Evolutionary conservation across 164 flowering plant genomes (phyloP), one percentile per base, ranked within the genome.

Genomic region (Stephania japonica): DNA sequence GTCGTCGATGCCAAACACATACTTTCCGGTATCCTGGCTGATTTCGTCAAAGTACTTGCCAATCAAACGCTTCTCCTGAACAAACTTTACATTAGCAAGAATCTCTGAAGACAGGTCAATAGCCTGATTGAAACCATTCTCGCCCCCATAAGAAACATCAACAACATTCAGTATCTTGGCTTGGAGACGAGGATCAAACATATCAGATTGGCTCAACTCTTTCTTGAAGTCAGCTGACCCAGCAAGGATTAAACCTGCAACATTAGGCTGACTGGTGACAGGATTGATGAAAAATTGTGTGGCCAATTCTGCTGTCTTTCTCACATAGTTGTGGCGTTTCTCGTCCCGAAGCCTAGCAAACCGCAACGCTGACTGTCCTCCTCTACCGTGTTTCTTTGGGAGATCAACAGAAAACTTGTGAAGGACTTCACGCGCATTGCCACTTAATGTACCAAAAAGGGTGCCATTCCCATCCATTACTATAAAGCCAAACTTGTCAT

Each of bases 151-250:
- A 43, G 47, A 43, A 43, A 43, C 47, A 50, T 50, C 56, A 50
- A 50, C 56, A 19, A 70, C 72, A 50, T 70, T 70, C 64, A 70
- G 72, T 50, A 70, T 70, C 72, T 70, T 70, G n/a, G 64, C 72
- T 61, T 70, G 72, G 63, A 70, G 72, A 70, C 72, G 72, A 24
- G 72, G 72, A 70, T 70, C 72, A 50, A 70, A 70, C 72, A 70
- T 70, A 50, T 70, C 72, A 61, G 72, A 70, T 43, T 70, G 72
- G 53, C 72, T 70, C 64, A 70, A 41, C 64, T 70, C 72, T 70
- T 63, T 70, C 72, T 70, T 70, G 72, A 70, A 70, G 53, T 70
- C 72, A 9, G 72, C 72, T 26, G 72, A 70, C 26, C 72, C 72
- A 25, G 72, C 72, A 70, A 70, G 72, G 56, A 70, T 70, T 70